Percentiles rank a stretch among this genome's conserved stretches.
Conservation (phyloP, 2,329 filamentous ascomycete genomes). For the Sporothrix globosa region DNA sequence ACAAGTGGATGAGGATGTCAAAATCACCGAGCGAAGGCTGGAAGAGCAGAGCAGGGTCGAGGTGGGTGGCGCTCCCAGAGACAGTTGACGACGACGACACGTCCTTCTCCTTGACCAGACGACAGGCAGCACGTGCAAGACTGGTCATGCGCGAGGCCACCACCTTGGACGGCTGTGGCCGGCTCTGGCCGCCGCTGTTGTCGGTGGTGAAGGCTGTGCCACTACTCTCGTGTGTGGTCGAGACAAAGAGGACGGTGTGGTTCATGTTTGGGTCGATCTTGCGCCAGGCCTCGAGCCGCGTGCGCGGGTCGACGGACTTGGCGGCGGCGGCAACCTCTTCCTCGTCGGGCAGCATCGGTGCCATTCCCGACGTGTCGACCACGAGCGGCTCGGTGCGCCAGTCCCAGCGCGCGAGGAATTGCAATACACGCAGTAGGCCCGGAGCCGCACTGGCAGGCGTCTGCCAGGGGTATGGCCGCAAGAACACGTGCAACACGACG, state of each 20-base stretch:
- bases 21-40: constrained; percentile 74
- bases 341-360: constrained; percentile 57
- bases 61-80: constrained; percentile 41
- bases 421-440: constrained; percentile 79
- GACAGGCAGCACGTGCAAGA: constrained; percentile 75
- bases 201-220: constrained; percentile 78
- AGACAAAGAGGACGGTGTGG: constrained; percentile 76
- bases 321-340: constrained; percentile 40
- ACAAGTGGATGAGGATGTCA: constrained; percentile 80
- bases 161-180: constrained; percentile 69
- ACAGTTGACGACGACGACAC: constrained; percentile 37
- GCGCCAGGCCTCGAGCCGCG: constrained; percentile 80
- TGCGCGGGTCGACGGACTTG: constrained; percentile 41
- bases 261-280: constrained; percentile 89
- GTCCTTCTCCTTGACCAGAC: constrained; percentile 59
- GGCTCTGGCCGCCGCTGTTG: constrained; percentile 43
- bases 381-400: constrained; percentile 84
- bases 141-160: constrained; percentile 81
- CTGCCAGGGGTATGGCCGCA: constrained; percentile 79
- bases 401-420: constrained; percentile 84
- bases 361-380: constrained; percentile 67
- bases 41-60: constrained; percentile 69
- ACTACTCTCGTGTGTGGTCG: constrained; percentile 74
- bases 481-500: constrained; percentile 74
- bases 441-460: constrained; percentile 74